Evolutionary conservation across 2,329 filamentous ascomycete species (phyloP).

Genomic region (Fusarium longipes): DNA sequence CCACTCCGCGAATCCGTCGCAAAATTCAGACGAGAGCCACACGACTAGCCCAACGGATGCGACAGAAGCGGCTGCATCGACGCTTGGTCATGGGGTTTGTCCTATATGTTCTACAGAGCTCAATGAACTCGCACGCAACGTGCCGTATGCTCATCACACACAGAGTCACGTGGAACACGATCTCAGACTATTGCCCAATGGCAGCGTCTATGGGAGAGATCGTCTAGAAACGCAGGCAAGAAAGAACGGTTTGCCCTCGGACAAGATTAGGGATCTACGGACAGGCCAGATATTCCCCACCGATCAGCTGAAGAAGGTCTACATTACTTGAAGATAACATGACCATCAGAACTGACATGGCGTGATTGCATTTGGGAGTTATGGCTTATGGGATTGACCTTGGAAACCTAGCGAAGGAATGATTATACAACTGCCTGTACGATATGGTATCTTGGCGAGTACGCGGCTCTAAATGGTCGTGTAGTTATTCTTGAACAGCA

Average conservation of each 20-base stretch:
- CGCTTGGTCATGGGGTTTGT: slow-evolving; percentile 80
- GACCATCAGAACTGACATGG: not conserved
- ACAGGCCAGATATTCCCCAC: slow-evolving; percentile 75
- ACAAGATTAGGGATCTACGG: slow-evolving; percentile 80
- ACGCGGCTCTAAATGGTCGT: not conserved
- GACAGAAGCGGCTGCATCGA: slow-evolving; percentile 46
- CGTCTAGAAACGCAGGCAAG: slow-evolving; percentile 79
- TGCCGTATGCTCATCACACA: slow-evolving; percentile 95
- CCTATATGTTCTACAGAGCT: slow-evolving; percentile 97
- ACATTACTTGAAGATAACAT: slow-evolving; percentile 73
- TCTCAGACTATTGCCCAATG: slow-evolving; percentile 86
- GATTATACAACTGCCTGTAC: slow-evolving; percentile 1
- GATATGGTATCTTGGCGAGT: not conserved
- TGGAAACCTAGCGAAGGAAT: not conserved
- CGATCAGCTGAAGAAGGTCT: slow-evolving; percentile 83
- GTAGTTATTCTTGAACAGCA: not conserved
- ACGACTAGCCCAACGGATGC: slow-evolving; percentile 64
- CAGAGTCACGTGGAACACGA: slow-evolving; percentile 94
- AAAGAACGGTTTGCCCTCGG: slow-evolving; percentile 77
- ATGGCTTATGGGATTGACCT: not conserved
- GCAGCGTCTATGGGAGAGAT: slow-evolving; percentile 82
- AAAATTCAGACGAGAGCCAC: slow-evolving; percentile 11
- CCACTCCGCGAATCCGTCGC: slow-evolving; percentile 16
- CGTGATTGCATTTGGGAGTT: not conserved
- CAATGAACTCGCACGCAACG: slow-evolving; percentile 86